phyloP scores from a whole-genome alignment of 2,329 filamentous ascomycete genomes.

The Neofusicoccum laricinum region DNA sequence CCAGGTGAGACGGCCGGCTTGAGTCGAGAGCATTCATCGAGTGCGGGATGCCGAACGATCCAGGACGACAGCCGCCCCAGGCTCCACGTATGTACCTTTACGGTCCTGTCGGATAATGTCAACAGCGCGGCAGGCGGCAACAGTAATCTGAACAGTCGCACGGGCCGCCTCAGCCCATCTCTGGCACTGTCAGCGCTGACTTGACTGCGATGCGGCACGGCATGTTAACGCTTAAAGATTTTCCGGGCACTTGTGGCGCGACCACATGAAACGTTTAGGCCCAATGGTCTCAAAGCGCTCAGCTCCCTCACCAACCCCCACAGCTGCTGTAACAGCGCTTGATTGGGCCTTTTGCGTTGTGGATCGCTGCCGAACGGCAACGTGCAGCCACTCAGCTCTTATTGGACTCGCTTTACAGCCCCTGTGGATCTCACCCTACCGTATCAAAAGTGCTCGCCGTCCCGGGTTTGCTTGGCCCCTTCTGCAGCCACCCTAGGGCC shows the following conservation, averaged over 20 bases:
- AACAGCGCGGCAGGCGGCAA: neutral
- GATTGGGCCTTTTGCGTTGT: constrained; percentile 5
- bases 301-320: neutral
- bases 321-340: constrained; percentile 6
- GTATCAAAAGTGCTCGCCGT: neutral
- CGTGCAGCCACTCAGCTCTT: neutral
- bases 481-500: constrained; percentile 10
- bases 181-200: constrained; percentile 11
- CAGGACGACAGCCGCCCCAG: neutral
- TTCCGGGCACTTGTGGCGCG: neutral
- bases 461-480: constrained; percentile 3
- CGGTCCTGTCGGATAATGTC: neutral
- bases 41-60: neutral
- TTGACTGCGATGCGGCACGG: constrained; percentile 10
- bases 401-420: constrained; percentile 12
- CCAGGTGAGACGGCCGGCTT: neutral
- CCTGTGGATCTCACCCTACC: neutral
- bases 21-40: neutral
- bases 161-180: neutral
- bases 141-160: neutral
- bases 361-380: neutral
- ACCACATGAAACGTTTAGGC: constrained; percentile 1
- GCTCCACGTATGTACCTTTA: neutral
- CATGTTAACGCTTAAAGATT: neutral
- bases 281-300: constrained; percentile 1